phyloP scores from a whole-genome alignment of 2,329 filamentous ascomycete genomes.

The Stenocarpella maydis region DNA sequence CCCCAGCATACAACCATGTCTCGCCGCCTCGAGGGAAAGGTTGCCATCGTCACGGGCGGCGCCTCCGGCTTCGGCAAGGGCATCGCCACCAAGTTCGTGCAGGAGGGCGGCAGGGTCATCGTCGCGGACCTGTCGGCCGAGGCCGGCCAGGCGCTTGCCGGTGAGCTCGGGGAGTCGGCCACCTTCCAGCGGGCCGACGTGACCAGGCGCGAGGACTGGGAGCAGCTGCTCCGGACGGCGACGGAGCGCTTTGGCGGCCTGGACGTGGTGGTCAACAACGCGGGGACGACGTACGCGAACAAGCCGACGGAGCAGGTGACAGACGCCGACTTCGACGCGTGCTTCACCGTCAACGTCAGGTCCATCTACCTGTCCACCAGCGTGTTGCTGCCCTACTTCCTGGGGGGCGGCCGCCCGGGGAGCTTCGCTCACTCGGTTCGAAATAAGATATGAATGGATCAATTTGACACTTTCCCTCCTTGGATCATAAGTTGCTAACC shows the following conservation, averaged over 20 bases:
- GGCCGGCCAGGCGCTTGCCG: conserved; percentile 53
- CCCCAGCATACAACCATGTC: conserved; percentile 23
- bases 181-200: conserved; percentile 54
- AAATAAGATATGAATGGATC: too few species aligned
- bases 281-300: conserved; percentile 65
- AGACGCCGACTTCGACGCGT: conserved; percentile 70
- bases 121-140: conserved; percentile 58
- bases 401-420: conserved; percentile 64
- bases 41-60: conserved; percentile 64
- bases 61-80: conserved; percentile 65
- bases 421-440: conserved; percentile 50
- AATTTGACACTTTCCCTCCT: too few species aligned
- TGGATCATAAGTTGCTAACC: too few species aligned
- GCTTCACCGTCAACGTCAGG: conserved; percentile 75
- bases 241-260: conserved; percentile 58
- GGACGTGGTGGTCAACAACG: conserved; percentile 69
- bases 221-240: conserved; percentile 53
- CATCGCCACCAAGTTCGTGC: conserved; percentile 52
- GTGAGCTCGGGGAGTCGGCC: conserved; percentile 54
- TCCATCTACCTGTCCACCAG: conserved; percentile 68
- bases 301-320: conserved; percentile 71
- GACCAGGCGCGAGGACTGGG: conserved; percentile 62
- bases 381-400: conserved; percentile 67
- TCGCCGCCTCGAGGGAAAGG: conserved; percentile 57
- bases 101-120: conserved; percentile 38